Evolutionary conservation across 163 green algal genomes (phyloP).

Genomic region (Trebouxiophyceae sp.): DNA sequence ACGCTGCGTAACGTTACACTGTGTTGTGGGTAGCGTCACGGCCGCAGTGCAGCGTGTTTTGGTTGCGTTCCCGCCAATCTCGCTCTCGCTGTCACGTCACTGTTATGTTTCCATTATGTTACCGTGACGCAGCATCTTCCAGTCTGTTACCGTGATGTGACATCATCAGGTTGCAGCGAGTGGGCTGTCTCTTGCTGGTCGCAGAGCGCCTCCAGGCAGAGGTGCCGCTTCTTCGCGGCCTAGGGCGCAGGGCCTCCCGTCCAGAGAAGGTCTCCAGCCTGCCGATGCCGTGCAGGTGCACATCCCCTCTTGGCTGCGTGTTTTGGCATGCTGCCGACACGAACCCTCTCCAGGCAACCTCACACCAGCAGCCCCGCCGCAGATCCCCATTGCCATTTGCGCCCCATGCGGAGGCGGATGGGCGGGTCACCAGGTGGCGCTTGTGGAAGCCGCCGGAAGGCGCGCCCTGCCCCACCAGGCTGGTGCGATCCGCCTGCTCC

Average conservation of each 20-base stretch:
- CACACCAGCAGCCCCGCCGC: background rate
- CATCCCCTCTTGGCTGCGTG: background rate
- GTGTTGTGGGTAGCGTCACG: too few relatives aligned
- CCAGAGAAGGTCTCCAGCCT: background rate
- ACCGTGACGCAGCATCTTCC: too few relatives aligned
- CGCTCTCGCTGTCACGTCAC: too few relatives aligned
- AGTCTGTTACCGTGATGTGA: too few relatives aligned
- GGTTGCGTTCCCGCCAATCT: too few relatives aligned
- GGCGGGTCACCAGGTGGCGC: conserved; percentile 5
- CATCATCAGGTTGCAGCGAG: too few relatives aligned
- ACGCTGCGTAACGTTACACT: too few relatives aligned
- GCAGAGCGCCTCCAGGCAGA: too few relatives aligned
- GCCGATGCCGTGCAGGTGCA: background rate
- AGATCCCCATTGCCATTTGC: background rate
- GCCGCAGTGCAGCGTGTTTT: too few relatives aligned
- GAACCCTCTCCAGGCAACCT: background rate
- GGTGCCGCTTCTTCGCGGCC: too few relatives aligned
- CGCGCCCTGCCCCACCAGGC: conserved; percentile 14
- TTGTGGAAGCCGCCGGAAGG: conserved; percentile 83
- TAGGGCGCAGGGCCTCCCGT: background rate
- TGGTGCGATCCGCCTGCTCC: conserved; percentile 19
- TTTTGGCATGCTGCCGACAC: background rate
- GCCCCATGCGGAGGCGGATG: background rate
- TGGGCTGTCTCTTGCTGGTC: too few relatives aligned
- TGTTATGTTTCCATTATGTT: too few relatives aligned